These are phyloP conservation scores for Aristolochia fimbriata DNA, from an alignment of 164 flowering plant genomes.

Conservation along the genomic window DNA sequence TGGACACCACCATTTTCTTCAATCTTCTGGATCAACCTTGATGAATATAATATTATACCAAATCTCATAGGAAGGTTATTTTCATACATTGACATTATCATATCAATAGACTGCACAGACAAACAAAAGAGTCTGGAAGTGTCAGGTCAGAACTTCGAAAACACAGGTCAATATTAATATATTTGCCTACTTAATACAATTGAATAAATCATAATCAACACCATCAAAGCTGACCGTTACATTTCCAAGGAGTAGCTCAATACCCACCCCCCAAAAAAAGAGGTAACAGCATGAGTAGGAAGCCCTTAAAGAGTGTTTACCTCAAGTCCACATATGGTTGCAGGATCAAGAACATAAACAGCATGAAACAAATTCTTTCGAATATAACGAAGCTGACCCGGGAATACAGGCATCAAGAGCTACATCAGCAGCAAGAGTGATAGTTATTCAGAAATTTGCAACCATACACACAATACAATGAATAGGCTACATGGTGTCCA, in stretches of 20 bases:
- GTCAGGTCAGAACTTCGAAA: too few species aligned
- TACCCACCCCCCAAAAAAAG: too few species aligned
- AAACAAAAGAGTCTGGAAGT: not conserved
- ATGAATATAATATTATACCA: constrained; percentile 78
- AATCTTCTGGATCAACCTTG: constrained; percentile 40
- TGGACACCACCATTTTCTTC: constrained; percentile 48
- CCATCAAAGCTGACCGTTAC: too few species aligned
- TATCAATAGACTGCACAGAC: constrained; percentile 56
- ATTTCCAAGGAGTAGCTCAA: too few species aligned
- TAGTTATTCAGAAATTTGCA: not conserved
- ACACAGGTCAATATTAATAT: too few species aligned
- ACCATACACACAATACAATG: too few species aligned
- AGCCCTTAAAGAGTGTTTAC: constrained; percentile 32
- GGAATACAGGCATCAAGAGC: constrained; percentile 96
- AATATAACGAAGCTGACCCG: constrained; percentile 88
- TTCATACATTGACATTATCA: constrained; percentile 59
- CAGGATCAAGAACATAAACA: constrained; percentile 85
- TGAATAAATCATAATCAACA: too few species aligned
- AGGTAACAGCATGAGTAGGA: not conserved
- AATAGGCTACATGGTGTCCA: too few species aligned
- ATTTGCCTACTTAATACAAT: too few species aligned
- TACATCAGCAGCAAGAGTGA: constrained; percentile 18
- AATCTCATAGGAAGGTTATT: constrained; percentile 84
- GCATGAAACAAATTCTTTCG: constrained; percentile 97
- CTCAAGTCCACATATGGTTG: constrained; percentile 79